A percentile compares a stretch with the other conserved stretches of the same genome.
Evolutionary conservation across 2,329 filamentous ascomycete species (phyloP).

Genomic region (Curvularia spicifera): DNA sequence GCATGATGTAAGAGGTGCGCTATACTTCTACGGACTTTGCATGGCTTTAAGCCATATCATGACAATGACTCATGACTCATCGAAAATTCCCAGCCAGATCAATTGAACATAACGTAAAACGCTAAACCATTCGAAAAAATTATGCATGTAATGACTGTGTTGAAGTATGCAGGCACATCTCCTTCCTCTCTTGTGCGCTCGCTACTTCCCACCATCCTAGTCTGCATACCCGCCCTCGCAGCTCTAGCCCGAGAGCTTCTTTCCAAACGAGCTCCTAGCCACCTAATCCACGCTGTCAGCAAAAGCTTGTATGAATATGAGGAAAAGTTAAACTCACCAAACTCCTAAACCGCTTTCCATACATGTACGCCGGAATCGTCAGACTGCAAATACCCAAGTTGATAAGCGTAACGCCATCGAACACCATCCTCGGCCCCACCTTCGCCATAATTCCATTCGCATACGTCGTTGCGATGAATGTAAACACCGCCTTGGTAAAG

Average conservation of each 20-base stretch:
- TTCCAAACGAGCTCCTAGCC: slow-evolving; percentile 29
- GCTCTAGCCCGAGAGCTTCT: slow-evolving; percentile 24
- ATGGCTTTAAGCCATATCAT: too few relatives aligned
- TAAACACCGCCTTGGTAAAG: slow-evolving; percentile 50
- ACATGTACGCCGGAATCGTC: slow-evolving; percentile 70
- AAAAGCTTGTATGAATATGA: not conserved
- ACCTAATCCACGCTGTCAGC: slow-evolving; percentile 9
- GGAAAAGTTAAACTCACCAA: slow-evolving; percentile 4
- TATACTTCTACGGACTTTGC: too few relatives aligned
- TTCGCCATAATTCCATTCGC: slow-evolving; percentile 73
- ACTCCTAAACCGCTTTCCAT: slow-evolving; percentile 44
- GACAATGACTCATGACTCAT: not conserved
- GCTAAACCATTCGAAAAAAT: not conserved
- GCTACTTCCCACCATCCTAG: not conserved
- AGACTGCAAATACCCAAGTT: slow-evolving; percentile 74
- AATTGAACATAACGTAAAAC: not conserved
- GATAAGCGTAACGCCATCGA: slow-evolving; percentile 75
- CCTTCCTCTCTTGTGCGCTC: not conserved
- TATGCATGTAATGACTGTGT: not conserved
- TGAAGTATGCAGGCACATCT: not conserved
- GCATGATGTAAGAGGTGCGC: not conserved
- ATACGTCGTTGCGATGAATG: slow-evolving; percentile 74
- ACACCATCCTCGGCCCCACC: slow-evolving; percentile 66
- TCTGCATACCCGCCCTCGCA: not conserved
- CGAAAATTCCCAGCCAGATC: not conserved